These are phyloP conservation scores for Globisporangium recalcitrans DNA, from an alignment of 352 stramenopile species.

Conservation along the genomic window DNA sequence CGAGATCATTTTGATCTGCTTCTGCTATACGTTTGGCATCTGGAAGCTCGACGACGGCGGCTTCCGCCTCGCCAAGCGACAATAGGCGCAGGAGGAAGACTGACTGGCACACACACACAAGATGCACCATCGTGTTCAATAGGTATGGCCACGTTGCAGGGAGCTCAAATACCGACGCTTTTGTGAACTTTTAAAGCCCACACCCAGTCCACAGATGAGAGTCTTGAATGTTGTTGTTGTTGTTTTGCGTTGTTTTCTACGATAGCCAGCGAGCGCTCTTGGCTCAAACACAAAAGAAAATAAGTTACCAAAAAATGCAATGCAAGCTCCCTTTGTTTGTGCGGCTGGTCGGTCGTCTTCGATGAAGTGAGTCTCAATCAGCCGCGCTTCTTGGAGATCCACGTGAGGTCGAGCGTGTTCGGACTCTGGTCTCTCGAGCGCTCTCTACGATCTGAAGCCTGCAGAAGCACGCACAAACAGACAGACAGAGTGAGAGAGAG, in stretches of 20 bases:
- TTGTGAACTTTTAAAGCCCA: not conserved
- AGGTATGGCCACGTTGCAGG: not conserved
- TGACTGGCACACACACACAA: no score
- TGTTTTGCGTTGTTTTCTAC: no score
- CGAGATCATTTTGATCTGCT: slow-evolving; percentile 87
- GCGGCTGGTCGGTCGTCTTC: not conserved
- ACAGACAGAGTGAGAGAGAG: no score
- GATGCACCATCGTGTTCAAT: not conserved
- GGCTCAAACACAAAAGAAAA: not conserved
- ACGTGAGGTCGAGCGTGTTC: not conserved
- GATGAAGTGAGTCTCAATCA: not conserved
- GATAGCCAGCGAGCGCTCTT: no score
- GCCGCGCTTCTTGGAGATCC: slow-evolving; percentile 2
- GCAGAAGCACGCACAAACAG: not conserved
- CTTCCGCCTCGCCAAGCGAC: slow-evolving; percentile 37
- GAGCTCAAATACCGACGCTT: not conserved
- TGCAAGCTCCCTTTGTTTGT: not conserved
- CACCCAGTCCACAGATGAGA: not conserved
- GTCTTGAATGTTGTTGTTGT: not conserved
- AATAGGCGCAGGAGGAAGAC: not conserved
- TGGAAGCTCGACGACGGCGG: slow-evolving; percentile 75
- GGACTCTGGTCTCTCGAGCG: not conserved
- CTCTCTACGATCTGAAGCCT: not conserved
- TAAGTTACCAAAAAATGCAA: not conserved
- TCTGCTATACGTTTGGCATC: slow-evolving; percentile 88